phyloP scores from a whole-genome alignment of 2,329 filamentous ascomycete genomes.

The Pyrenophora tritici-repentis region DNA sequence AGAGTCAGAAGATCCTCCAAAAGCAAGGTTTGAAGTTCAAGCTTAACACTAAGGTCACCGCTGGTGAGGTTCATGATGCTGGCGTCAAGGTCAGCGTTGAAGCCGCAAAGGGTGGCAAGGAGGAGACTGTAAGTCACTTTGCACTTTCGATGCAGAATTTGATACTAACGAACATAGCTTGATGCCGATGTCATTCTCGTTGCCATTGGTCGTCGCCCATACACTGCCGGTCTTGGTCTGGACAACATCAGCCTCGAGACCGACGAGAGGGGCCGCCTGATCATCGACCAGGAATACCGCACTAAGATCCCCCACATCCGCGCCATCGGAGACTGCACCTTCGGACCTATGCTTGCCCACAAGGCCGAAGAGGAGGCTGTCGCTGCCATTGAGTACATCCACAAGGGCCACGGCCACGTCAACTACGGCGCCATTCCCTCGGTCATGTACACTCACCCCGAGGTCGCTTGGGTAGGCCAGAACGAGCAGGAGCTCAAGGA shows the following conservation, averaged over 20 bases:
- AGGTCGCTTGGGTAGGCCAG: slow-evolving; percentile 98
- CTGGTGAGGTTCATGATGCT: slow-evolving; percentile 79
- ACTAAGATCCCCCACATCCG: slow-evolving; percentile 97
- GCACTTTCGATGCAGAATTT: neutral
- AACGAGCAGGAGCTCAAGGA: slow-evolving; percentile 95
- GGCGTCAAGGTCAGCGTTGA: slow-evolving; percentile 83
- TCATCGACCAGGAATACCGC: slow-evolving; percentile 98
- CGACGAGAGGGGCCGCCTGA: slow-evolving; percentile 90
- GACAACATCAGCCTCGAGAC: slow-evolving; percentile 92
- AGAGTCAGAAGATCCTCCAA: slow-evolving; percentile 85
- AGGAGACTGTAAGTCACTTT: slow-evolving; percentile 71
- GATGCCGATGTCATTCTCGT: slow-evolving; percentile 95
- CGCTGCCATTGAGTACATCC: slow-evolving; percentile 93
- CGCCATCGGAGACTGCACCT: slow-evolving; percentile 93
- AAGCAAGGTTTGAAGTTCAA: slow-evolving; percentile 99
- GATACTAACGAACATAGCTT: slow-evolving; percentile 60
- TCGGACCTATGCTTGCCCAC: slow-evolving; percentile 98
- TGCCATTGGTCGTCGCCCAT: slow-evolving; percentile 93
- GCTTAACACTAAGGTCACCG: slow-evolving; percentile 91
- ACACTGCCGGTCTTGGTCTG: slow-evolving; percentile 86
- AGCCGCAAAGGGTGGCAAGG: slow-evolving; percentile 93
- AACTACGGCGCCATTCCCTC: slow-evolving; percentile 98
- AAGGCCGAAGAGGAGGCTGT: slow-evolving; percentile 99
- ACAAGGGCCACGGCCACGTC: slow-evolving; percentile 96
- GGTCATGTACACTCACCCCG: slow-evolving; percentile 99